These are phyloP conservation scores for Pseudogymnoascus sp. DNA, from an alignment of 2,329 filamentous ascomycete species.

Conservation along the genomic window DNA sequence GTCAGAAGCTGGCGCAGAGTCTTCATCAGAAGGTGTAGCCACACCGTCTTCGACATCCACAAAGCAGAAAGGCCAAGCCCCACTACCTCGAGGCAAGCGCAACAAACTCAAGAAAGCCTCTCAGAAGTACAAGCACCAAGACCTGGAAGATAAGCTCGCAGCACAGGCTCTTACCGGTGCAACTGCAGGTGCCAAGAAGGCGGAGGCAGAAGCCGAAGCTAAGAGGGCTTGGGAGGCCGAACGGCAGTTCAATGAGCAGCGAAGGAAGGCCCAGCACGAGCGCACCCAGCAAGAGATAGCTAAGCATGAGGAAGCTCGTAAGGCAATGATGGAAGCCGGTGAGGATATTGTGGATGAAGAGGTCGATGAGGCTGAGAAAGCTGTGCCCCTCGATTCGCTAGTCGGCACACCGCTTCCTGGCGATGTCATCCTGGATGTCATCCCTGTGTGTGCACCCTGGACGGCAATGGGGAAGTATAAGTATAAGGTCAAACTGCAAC, in stretches of 20 bases:
- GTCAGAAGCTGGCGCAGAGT: constrained; percentile 23
- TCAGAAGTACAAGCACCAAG: constrained; percentile 85
- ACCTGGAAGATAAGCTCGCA: constrained; percentile 81
- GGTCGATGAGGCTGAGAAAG: constrained; percentile 40
- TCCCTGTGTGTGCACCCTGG: constrained; percentile 59
- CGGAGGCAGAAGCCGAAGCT: constrained; percentile 58
- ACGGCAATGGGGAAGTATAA: constrained; percentile 61
- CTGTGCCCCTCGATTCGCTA: constrained; percentile 54
- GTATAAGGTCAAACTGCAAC: constrained; percentile 93
- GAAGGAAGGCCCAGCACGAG: constrained; percentile 72
- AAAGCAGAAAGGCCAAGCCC: constrained; percentile 37
- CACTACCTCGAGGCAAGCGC: constrained; percentile 63
- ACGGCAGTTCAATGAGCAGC: constrained; percentile 60
- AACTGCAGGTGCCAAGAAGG: constrained; percentile 55
- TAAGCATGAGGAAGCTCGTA: constrained; percentile 64
- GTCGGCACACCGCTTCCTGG: constrained; percentile 70
- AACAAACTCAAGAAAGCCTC: constrained; percentile 81
- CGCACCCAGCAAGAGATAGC: constrained; percentile 67
- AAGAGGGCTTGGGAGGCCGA: constrained; percentile 66
- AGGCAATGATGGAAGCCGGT: constrained; percentile 46
- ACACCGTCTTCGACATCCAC: constrained; percentile 26
- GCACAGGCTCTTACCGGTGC: constrained; percentile 85
- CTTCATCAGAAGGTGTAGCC: constrained; percentile 19
- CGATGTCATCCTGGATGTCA: constrained; percentile 68
- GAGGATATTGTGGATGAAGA: constrained; percentile 51